Evolutionary conservation across 2,329 filamentous ascomycete species (phyloP).

Genomic region (Talaromyces verruculosus): DNA sequence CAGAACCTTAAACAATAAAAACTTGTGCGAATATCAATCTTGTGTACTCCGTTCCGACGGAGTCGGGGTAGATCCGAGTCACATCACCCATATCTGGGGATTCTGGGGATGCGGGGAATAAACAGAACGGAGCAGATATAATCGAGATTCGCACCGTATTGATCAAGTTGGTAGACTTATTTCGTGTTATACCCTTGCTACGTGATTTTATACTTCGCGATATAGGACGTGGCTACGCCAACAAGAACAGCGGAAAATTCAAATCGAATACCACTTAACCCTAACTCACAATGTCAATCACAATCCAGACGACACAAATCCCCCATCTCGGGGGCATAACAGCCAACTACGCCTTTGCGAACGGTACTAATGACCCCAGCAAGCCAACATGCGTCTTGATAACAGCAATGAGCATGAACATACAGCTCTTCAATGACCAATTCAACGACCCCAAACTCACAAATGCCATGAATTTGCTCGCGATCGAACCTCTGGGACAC

Average conservation of each 20-base stretch:
- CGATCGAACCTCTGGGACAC: constrained; percentile 53
- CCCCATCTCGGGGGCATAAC: constrained; percentile 49
- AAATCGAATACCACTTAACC: not conserved
- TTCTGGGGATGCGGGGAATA: not conserved
- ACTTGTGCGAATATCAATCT: not conserved
- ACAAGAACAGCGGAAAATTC: not conserved
- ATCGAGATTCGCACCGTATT: not conserved
- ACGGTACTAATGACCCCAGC: constrained; percentile 45
- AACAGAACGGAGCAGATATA: not conserved
- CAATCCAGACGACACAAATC: constrained; percentile 35
- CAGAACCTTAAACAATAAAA: not conserved
- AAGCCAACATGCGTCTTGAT: constrained; percentile 52
- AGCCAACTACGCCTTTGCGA: constrained; percentile 46
- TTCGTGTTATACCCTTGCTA: not conserved
- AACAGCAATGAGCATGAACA: constrained; percentile 49
- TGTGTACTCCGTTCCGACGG: not conserved
- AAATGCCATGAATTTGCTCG: constrained; percentile 46
- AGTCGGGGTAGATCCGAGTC: not conserved
- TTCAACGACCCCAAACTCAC: constrained; percentile 35
- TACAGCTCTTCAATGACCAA: constrained; percentile 42
- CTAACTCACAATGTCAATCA: not conserved
- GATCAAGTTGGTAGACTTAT: not conserved
- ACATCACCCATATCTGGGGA: not conserved
- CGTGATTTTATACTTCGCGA: not conserved
- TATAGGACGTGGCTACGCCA: not conserved